Evolutionary conservation across 345 rosid species (phyloP), one percentile per base, ranked within the genome.

Genomic region (Erysimum cheiranthoides): DNA sequence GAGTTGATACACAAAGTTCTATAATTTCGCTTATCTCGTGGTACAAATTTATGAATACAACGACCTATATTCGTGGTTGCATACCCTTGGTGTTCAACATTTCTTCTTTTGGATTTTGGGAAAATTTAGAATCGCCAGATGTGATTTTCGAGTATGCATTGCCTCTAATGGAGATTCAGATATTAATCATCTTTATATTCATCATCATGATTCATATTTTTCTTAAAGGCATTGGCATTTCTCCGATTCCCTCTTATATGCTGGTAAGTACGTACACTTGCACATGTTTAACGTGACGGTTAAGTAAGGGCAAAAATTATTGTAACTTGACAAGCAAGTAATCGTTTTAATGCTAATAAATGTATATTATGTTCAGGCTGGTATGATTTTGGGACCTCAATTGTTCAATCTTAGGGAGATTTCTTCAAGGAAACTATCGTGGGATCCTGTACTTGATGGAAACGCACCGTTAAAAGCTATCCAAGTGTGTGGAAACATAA

Each of bases 401-500:
- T 5, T 66, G 0, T 50, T 76, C 11, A 6, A 76, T 76, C 70
- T 76, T 34, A 10, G 11, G 21, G 75, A 61, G n/a, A 45, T 42
- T 10, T 69, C 65, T 0, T 53, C 74, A 4, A 21, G 21, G 3
- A 69, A 36, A 34, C 18, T 66, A 11, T 72, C 68, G 2, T 49
- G 6, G 49, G 75, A 76, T 51, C 77, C 64, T 0, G 42, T n/a
- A 0, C 0, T 65, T 0, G 53, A 61, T 62, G 77, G 73, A 50
- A 72, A 10, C 31, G 56, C 40, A 1, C n/a, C 81, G 3, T 5
- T 85, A 18, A 78, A 70, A 13, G 56, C 82, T 4, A 0, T 79
- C 7, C 73, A 66, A 17, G 8, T 63, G 11, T 61, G 84, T 43
- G 91, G 82, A 11, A 79, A 34, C 47, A 61, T 69, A 10, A 2